A percentile compares a stretch with the other conserved stretches of the same genome.
Conservation (phyloP, 2,329 filamentous ascomycete species). For the Trichophyton benhamiae region DNA sequence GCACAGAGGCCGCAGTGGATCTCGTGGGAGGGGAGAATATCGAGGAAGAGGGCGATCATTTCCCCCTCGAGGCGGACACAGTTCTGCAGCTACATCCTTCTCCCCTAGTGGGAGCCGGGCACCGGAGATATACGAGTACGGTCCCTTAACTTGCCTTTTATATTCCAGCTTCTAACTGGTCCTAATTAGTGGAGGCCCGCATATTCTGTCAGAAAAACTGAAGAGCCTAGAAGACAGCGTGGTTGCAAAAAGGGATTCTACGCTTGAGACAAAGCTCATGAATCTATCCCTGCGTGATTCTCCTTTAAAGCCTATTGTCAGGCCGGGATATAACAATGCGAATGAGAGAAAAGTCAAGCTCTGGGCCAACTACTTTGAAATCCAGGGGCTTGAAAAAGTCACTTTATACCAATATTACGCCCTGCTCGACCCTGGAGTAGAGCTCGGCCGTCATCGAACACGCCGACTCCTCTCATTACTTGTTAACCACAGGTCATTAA, state of each 20-base stretch:
- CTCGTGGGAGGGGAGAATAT: slow-evolving; percentile 12
- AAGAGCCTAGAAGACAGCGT: slow-evolving; percentile 7
- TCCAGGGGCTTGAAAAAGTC: slow-evolving; percentile 20
- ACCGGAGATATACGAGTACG: neutral
- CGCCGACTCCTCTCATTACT: slow-evolving; percentile 38
- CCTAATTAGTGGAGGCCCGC: neutral
- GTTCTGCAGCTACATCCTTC: neutral
- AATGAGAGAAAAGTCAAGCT: slow-evolving; percentile 20
- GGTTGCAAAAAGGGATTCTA: neutral
- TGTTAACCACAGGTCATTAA: slow-evolving; percentile 22
- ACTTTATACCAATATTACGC: slow-evolving; percentile 33
- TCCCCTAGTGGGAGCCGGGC: too few species aligned
- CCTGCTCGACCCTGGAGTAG: slow-evolving; percentile 19
- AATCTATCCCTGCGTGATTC: slow-evolving; percentile 1
- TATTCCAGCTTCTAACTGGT: neutral
- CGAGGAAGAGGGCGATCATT: slow-evolving; percentile 14
- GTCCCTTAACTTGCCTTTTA: neutral
- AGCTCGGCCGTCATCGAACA: slow-evolving; percentile 31
- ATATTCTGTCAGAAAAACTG: slow-evolving; percentile 2
- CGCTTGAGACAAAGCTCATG: slow-evolving; percentile 14
- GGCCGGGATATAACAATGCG: slow-evolving; percentile 26
- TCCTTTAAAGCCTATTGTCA: slow-evolving; percentile 12
- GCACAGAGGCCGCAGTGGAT: neutral
- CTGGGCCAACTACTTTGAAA: slow-evolving; percentile 29
- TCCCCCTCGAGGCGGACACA: slow-evolving; percentile 5